These are phyloP conservation scores for Clohesyomyces aquaticus DNA, from an alignment of 495 filamentous ascomycete genomes.

Conservation along the genomic window DNA sequence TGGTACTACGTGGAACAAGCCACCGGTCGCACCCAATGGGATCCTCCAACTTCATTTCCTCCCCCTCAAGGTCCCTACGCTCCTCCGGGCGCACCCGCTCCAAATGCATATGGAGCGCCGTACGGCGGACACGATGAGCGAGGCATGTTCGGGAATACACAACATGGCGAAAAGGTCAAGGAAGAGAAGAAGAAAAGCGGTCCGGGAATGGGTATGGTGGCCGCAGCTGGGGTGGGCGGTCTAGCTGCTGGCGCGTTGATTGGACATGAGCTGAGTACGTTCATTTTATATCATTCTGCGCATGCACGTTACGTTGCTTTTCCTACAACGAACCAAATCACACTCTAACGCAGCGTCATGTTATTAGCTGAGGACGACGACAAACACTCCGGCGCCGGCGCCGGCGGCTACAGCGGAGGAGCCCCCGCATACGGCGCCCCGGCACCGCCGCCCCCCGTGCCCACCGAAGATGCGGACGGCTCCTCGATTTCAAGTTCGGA, in stretches of 20 bases:
- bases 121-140: conserved; percentile 14
- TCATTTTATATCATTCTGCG: background rate
- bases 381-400: conserved; percentile 18
- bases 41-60: conserved; percentile 24
- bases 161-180: conserved; percentile 15
- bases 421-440: conserved; percentile 10
- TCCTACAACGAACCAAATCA: no score
- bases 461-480: conserved; percentile 23
- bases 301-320: background rate
- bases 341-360: no score
- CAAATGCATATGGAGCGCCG: no score
- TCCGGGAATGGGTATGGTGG: conserved; percentile 20
- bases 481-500: conserved; percentile 39
- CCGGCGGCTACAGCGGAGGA: conserved; percentile 6
- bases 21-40: conserved; percentile 44
- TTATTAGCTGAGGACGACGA: no score
- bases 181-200: conserved; percentile 29
- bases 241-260: conserved; percentile 27
- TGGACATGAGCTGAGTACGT: conserved; percentile 23
- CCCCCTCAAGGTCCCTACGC: conserved; percentile 18
- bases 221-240: conserved; percentile 26
- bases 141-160: conserved; percentile 22
- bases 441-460: conserved; percentile 29
- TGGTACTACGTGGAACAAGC: conserved; percentile 42
- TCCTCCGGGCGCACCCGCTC: no score